Conservation (phyloP, 331 rosid genomes). For the Malus hybrid region DNA sequence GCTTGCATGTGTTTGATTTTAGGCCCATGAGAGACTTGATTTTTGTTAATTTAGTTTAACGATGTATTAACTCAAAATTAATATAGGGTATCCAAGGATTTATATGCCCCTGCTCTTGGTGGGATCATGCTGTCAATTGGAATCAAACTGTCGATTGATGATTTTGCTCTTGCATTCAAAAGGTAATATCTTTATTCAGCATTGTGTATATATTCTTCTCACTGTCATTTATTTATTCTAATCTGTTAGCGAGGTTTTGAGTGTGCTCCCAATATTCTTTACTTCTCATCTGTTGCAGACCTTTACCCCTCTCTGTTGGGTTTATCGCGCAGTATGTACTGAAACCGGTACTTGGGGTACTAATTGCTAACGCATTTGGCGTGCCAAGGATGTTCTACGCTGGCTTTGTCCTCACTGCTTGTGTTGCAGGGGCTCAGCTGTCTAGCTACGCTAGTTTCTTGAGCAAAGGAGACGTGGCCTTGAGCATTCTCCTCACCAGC, state of each 20-base stretch:
- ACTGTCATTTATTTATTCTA: background rate
- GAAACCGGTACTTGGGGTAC: slow-evolving; percentile 76
- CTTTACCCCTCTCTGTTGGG: slow-evolving; percentile 84
- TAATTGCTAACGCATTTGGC: slow-evolving; percentile 70
- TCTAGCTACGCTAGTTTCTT: slow-evolving; percentile 90
- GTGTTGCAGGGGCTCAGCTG: slow-evolving; percentile 96
- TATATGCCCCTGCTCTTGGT: slow-evolving; percentile 98
- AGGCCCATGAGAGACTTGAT: slow-evolving; percentile 1
- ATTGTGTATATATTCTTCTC: slow-evolving; percentile 1
- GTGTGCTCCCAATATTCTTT: slow-evolving; percentile 24
- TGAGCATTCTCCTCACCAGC: slow-evolving; percentile 88
- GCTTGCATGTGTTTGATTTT: slow-evolving; percentile 37
- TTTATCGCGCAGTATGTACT: slow-evolving; percentile 69
- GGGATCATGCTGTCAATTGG: slow-evolving; percentile 99
- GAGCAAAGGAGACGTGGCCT: slow-evolving; percentile 92
- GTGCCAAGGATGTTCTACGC: slow-evolving; percentile 66
- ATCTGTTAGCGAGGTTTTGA: slow-evolving; percentile 12
- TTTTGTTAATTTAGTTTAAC: background rate
- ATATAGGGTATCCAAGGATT: slow-evolving; percentile 87
- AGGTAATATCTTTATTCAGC: slow-evolving; percentile 36
- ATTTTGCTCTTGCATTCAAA: slow-evolving; percentile 84
- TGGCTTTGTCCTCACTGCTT: slow-evolving; percentile 82
- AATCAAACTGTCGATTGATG: slow-evolving; percentile 70
- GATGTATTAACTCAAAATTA: slow-evolving; percentile 20
- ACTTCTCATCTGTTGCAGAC: slow-evolving; percentile 55